Evolutionary conservation across 148 eudicot species (phyloP), one percentile per base, ranked within the genome.

Genomic region (Rhododendron henanense): DNA sequence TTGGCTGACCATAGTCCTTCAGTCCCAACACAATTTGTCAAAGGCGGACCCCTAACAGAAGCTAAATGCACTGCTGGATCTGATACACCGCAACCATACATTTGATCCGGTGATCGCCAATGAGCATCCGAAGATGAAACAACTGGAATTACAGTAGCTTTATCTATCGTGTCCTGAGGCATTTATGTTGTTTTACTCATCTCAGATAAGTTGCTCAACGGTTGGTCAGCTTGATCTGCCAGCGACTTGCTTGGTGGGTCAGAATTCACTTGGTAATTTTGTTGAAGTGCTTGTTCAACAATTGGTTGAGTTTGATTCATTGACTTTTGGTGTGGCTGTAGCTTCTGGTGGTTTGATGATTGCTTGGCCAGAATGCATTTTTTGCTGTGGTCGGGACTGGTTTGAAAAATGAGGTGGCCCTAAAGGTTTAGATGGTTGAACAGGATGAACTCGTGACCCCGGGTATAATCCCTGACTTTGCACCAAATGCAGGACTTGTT

Each of bases 371-470:
- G 92, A 76, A 88, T 89, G 87, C 80, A 81, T 87, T 82, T 90
- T 94, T 85, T 90, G 93, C 85, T 88, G 94, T 39, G 92, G 87
- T 78, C 86, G 92, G 76, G 90, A 81, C 59, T 87, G 90, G 85
- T 78, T 84, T 61, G 95, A 83, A 81, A 81, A 84, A 50, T 90
- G 86, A 37, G 93, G 83, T 65, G 91, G 37, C 61, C 81, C 84
- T 82, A 83, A 35, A 85, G 91, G 86, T 84, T 92, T 93, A 31
- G 93, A 86, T 85, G 90, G 85, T 71, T 91, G 93, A 83, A 69
- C 87, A 9, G 90, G 44, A 59, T 89, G 90, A 39, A 83, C 37
- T 61, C 89, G 88, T 79, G 94, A 76, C 78, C 88, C 93, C 10
- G 91, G 53, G 87, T 85, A 86, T 59, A 81, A 65, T 11, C 87